Base-by-base conservation (phyloP, 1,139 yeast species). In the Petasospora fabianii region DNA sequence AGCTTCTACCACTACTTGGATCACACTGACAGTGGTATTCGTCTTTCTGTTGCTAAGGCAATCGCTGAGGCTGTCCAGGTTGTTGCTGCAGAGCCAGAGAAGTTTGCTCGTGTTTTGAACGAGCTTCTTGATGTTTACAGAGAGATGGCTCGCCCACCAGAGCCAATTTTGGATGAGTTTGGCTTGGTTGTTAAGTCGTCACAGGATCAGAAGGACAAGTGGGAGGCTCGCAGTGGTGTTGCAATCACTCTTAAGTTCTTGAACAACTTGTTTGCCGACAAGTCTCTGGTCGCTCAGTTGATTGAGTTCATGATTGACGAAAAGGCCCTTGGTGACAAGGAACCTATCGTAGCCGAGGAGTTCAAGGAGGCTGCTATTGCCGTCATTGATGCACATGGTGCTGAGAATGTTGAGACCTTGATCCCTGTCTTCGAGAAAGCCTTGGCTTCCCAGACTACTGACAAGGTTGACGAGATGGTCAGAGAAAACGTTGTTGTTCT, bases 341-440 rank as follows among this genome's bases (percentile, higher is more conserved):
- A 84, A 46, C 68, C 75, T 3, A 64, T 76, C 39, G 96, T 87
- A 4, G 78, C 92, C 43, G 84, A 80, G 48, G 94, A 84, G 56
- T 72, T 90, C 59, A 88, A 87, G 56, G 92, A 83, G 43, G 94
- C 96, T n/a, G 98, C 96, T 41, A 71, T 83, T 42, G 77, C 73
- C 30, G 70, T 86, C 28, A 77, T 92, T 39, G 71, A 78, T 34
- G 54, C 59, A 3, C 84, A 82, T 49, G 96, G 96, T 15, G 67
- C 75, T 16, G 58, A 62, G 5, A 69, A 71, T 43, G 82, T 88
- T 21, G 95, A 87, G 55, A 63, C 67, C 3, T 69, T 92, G 54
- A 80, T 87, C 50, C 84, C 92, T 2, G 69, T 88, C 16, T 84
- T 92, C 53, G 97, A 90, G 61, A 57, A 62, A 9, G 64, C 75